Evolutionary conservation across 2,329 filamentous ascomycete genomes (phyloP).

Genomic region (Penicillium sp.): DNA sequence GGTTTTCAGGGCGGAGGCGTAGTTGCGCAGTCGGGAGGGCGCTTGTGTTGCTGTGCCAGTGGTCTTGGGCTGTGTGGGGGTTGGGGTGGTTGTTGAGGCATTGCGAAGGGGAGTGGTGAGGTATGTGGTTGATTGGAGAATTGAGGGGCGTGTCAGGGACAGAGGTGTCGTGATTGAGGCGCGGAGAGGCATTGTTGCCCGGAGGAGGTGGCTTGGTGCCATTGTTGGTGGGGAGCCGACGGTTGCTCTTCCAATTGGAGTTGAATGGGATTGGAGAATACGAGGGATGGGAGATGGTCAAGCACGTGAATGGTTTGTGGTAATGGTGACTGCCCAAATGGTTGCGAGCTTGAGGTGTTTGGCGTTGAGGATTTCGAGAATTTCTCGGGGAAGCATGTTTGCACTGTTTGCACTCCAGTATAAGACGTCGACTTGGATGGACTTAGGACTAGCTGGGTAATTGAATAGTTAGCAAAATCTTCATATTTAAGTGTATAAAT

Average conservation of each 20-base stretch:
- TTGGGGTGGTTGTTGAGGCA: conserved; percentile 17
- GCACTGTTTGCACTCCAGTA: conserved; percentile 31
- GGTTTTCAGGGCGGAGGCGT: conserved; percentile 37
- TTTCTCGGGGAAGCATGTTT: conserved; percentile 28
- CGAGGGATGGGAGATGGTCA: neutral
- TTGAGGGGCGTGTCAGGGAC: conserved; percentile 27
- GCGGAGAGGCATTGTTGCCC: conserved; percentile 36
- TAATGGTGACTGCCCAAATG: conserved; percentile 5
- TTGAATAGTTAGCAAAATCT: neutral
- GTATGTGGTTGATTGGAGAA: conserved; percentile 19
- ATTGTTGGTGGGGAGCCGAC: conserved; percentile 20
- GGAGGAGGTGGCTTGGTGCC: conserved; percentile 32
- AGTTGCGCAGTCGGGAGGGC: conserved; percentile 35
- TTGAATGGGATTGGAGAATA: neutral
- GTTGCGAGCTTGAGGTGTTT: conserved; percentile 9
- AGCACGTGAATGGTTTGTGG: neutral
- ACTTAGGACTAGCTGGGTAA: too few relatives aligned
- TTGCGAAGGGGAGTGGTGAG: conserved; percentile 21
- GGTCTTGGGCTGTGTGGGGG: conserved; percentile 6
- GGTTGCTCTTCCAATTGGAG: neutral
- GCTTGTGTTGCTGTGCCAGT: conserved; percentile 18
- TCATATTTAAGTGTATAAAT: neutral
- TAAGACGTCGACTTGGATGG: neutral
- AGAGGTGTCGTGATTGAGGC: conserved; percentile 28
- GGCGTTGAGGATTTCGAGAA: conserved; percentile 28